Evolutionary conservation across 345 rosid species (phyloP), one percentile per base, ranked within the genome.

Genomic region (Microcos paniculata): DNA sequence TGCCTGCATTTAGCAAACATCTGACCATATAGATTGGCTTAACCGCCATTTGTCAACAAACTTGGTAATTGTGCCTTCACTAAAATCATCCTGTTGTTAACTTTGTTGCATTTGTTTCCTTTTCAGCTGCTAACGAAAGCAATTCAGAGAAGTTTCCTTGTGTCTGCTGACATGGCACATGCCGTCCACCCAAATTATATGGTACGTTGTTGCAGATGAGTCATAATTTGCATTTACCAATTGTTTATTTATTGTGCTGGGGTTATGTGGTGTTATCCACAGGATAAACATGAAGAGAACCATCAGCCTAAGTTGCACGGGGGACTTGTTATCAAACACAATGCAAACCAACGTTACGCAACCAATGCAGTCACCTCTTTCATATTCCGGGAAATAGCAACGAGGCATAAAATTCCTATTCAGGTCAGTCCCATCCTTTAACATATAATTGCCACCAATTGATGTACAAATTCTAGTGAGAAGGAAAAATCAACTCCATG

Each of bases 121-220:
- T 79, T 63, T 19, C 90, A 94, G 99, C 80, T 90, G 80, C 88
- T 91, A 77, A 87, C 87, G 81, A 96, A 92, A 83, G 97, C 98
- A 11, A 87, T 90, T 61, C 99, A 96, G 78, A 90, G 69, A 85
- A 96, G 98, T 82, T 87, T 88, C 83, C 86, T 93, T 46, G 98
- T 96, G 14, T 94, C 98, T 21, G 97, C 99, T 70, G 98, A 96
- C 83, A 94, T 96, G 99, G 98, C 98, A 4, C 99, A 96, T 83
- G 98, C 98, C 80, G 80, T 94, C 21, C 99, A 96, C 83, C 98
- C 99, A 35, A 96, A 96, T 83, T 96, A 88, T 72, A 85, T 81
- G 93, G 98, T 92, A 81, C 55, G 71, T 24, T 74, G 49, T 46
- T 58, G 62, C 21, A 24, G 65, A 62, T 30, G 55, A 31, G 38